Evolutionary conservation across 257 asterid genomes (phyloP).

Genomic region (Jacaranda mimosifolia): DNA sequence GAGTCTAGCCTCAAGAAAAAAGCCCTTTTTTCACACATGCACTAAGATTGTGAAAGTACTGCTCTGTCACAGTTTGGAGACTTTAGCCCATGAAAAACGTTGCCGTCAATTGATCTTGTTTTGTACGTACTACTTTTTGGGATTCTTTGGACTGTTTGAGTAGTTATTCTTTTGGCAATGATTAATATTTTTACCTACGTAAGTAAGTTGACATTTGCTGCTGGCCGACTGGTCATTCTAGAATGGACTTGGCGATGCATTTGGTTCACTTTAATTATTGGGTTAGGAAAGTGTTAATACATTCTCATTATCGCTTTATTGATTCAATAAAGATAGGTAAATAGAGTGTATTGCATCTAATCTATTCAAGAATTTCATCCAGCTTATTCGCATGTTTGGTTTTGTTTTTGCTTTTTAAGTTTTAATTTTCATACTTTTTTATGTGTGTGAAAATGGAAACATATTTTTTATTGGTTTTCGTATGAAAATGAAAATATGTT

Average conservation of each 20-base stretch:
- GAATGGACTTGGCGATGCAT: neutral
- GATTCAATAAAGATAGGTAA: too few species aligned
- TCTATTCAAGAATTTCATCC: too few species aligned
- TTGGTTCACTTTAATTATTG: neutral
- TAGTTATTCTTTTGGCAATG: constrained; percentile 4
- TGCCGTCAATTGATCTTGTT: neutral
- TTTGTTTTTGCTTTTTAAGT: too few species aligned
- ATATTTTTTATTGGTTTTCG: too few species aligned
- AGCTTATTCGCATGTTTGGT: too few species aligned
- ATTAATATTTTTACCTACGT: constrained; percentile 21
- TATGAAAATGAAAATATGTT: too few species aligned
- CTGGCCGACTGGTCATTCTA: neutral
- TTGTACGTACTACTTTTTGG: neutral
- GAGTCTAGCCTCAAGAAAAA: neutral
- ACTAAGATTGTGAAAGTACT: neutral
- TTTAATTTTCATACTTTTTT: too few species aligned
- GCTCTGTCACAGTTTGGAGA: neutral
- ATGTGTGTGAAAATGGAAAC: too few species aligned
- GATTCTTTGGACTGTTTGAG: neutral
- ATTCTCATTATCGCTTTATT: too few species aligned
- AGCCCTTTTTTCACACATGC: neutral
- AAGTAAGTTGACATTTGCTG: constrained; percentile 4
- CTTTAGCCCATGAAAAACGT: neutral
- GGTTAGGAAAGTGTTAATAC: too few species aligned
- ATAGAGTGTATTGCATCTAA: too few species aligned